Conservation (phyloP, 1,284 basidiomycete genomes). For the Rhizoctonia solani region DNA sequence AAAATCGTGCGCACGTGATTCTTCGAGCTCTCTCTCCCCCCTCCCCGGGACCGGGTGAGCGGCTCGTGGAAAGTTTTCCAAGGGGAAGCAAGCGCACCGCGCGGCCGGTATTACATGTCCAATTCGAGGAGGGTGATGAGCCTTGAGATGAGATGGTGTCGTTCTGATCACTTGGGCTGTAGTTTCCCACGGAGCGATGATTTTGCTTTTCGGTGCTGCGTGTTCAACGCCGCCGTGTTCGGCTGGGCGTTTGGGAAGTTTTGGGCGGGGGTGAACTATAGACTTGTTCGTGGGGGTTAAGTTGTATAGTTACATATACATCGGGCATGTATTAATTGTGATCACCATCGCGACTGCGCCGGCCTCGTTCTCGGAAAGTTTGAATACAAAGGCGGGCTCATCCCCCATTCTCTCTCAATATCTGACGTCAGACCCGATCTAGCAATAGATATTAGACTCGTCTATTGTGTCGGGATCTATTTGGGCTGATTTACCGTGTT, state of each 20-base stretch:
- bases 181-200: too few species aligned
- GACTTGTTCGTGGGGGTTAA: not conserved
- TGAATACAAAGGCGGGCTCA: not conserved
- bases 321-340: not conserved
- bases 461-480: constrained; percentile 34
- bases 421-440: constrained; percentile 4
- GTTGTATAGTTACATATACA: not conserved
- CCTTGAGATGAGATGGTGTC: too few species aligned
- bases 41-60: too few species aligned
- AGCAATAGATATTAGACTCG: not conserved
- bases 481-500: not conserved
- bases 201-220: too few species aligned
- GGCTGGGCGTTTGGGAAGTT: too few species aligned
- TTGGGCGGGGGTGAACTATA: not conserved
- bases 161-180: too few species aligned
- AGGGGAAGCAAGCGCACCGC: not conserved
- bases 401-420: not conserved
- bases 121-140: constrained; percentile 29
- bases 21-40: too few species aligned
- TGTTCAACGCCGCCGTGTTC: too few species aligned
- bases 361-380: not conserved
- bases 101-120: not conserved
- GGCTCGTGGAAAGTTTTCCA: not conserved
- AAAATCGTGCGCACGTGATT: too few species aligned
- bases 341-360: not conserved